Base-by-base conservation (phyloP, 495 filamentous ascomycete genomes). In the Elasticomyces elasticus region DNA sequence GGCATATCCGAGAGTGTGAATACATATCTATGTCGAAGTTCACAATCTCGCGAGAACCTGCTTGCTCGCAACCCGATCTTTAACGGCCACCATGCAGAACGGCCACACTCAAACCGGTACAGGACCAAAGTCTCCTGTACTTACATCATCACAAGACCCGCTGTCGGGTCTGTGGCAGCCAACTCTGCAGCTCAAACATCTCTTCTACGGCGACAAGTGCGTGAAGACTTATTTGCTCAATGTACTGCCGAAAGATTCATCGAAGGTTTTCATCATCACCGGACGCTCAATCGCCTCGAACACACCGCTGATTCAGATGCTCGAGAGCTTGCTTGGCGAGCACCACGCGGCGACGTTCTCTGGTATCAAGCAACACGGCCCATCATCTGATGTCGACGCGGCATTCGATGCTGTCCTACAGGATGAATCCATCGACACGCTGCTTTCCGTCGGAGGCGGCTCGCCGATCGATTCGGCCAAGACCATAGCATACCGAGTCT, bases 211-310 rank as follows among this genome's bases (percentile, higher is more conserved):
- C 22, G 43, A 27, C 12, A 20, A 30, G 2, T 51, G 47, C 23
- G 53, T 56, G 11, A 24, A 30, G 19, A 52, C 49, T 13, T 41
- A 56, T 33, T 46, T 56, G 13, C 44, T 56, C 9, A 37, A 28
- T 15, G 24, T 23, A 15, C 44, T 56, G 7, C 53, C 53, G 28
- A 3, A 13, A n/a, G 7, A 12, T 20, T 20, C 15, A 5, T 56
- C 60, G 17, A 65, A 65, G 52, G 63, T 57, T 1, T 65, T 62
- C 51, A 65, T 65, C 51, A 63, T 65, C 11, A 65, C 63, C 15
- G 63, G 63, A 10, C 57, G 52, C n/a, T 65, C 63, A 20, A 56
- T 65, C 3, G 59, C 59, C 38, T 33, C 57, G 33, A 65, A 61
- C 27, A 62, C 63, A 25, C 57, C 63, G 1, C 52, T 65, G 0